phyloP scores from a whole-genome alignment of 2,329 filamentous ascomycete genomes.

The Colletotrichum incanum region DNA sequence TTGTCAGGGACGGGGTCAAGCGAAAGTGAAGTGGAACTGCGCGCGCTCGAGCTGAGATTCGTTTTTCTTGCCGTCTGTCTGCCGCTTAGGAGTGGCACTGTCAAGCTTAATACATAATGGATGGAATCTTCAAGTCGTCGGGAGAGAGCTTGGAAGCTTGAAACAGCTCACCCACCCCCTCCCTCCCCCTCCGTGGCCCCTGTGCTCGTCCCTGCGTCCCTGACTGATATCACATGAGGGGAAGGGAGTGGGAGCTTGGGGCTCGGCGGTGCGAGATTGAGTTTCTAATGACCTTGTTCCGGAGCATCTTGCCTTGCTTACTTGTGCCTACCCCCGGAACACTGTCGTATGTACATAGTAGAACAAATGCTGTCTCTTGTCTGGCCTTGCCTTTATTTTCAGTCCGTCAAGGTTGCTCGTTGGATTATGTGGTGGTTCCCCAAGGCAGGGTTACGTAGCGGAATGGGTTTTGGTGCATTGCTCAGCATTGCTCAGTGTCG shows the following conservation, averaged over 20 bases:
- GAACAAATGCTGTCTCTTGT: constrained; percentile 15
- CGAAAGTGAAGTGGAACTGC: constrained; percentile 37
- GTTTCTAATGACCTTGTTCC: constrained; percentile 16
- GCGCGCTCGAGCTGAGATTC: constrained; percentile 22
- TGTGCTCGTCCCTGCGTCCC: constrained; percentile 30
- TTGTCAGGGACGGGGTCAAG: constrained; percentile 38
- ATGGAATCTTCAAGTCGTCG: constrained; percentile 26
- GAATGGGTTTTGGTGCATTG: constrained; percentile 16
- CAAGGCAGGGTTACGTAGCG: constrained; percentile 20
- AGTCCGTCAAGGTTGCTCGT: constrained; percentile 11
- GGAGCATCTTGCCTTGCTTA: constrained; percentile 10
- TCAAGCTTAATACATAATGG: constrained; percentile 14
- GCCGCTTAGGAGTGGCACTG: constrained; percentile 23
- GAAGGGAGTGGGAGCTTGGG: constrained; percentile 34
- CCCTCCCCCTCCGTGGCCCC: constrained; percentile 21
- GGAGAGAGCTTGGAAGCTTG: constrained; percentile 29
- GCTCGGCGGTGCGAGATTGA: constrained; percentile 32
- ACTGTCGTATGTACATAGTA: constrained; percentile 8
- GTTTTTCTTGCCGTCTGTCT: constrained; percentile 5
- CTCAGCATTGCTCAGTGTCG: neutral
- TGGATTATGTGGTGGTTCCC: constrained; percentile 11
- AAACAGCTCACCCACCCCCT: constrained; percentile 28
- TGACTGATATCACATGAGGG: constrained; percentile 36
- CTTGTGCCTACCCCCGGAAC: constrained; percentile 8
- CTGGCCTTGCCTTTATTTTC: constrained; percentile 23